phyloP scores from a whole-genome alignment of 2,329 filamentous ascomycete species.

The Sporothrix protearum region DNA sequence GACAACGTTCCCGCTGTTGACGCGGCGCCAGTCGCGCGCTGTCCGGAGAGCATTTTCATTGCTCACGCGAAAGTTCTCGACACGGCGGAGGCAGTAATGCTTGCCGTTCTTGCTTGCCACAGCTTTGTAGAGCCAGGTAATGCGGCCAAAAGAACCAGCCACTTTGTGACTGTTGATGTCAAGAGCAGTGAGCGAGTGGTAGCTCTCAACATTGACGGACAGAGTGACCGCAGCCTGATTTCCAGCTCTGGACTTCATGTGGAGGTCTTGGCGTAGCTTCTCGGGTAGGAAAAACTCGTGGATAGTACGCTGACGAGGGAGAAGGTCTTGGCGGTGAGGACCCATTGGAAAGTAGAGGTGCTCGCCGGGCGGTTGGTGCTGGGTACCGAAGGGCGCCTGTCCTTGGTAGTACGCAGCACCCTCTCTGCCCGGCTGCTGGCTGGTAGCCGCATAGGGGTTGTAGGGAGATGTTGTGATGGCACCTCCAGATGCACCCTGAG shows the following conservation, averaged over 20 bases:
- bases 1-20: conserved; percentile 78
- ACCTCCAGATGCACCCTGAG: conserved; percentile 15
- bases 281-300: conserved; percentile 93
- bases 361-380: conserved; percentile 71
- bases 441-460: conserved; percentile 72
- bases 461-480: conserved; percentile 49
- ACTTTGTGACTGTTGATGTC: conserved; percentile 64
- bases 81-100: conserved; percentile 78
- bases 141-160: conserved; percentile 64
- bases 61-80: conserved; percentile 84
- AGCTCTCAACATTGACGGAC: conserved; percentile 65
- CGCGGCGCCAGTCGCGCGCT: conserved; percentile 83
- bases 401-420: conserved; percentile 64
- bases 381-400: conserved; percentile 50
- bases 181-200: conserved; percentile 86
- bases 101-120: conserved; percentile 83
- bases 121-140: conserved; percentile 94
- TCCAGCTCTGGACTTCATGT: conserved; percentile 81
- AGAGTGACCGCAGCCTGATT: conserved; percentile 73
- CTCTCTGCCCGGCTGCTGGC: conserved; percentile 57
- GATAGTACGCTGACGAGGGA: conserved; percentile 78
- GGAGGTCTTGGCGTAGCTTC: conserved; percentile 78
- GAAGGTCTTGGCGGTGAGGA: conserved; percentile 73
- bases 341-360: conserved; percentile 89
- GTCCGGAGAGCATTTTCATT: conserved; percentile 85